Base-by-base conservation (phyloP, 2,329 filamentous ascomycete genomes). In the Tolypocladium amazonense region DNA sequence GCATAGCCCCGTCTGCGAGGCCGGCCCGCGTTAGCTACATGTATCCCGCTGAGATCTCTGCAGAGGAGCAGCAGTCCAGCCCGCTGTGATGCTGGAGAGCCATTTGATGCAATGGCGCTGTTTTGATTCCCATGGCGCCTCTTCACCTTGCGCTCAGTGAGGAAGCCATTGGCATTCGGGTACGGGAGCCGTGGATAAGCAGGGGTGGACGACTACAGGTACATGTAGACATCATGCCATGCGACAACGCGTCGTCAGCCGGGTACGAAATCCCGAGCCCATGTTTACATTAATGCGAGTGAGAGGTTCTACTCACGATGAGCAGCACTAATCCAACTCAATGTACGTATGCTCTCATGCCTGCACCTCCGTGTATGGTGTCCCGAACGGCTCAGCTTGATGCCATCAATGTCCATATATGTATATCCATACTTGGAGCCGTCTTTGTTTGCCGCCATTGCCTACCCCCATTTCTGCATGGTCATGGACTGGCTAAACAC, bases 321-420 rank as follows among this genome's bases (percentile, higher is more conserved):
- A 30, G 25, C 9, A 15, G 41, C 11, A 35, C n/a, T 4, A 35
- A 8, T 35, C 7, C 7, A 35, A 35, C 27, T 45, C 43, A 1
- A 27, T 18, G 45, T 15, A 50, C 8, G 45, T 15, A 50, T 4
- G 20, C 14, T 4, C 27, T 33, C 18, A 33, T 5, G 27, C 47
- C 27, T 33, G 27, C 7, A 52, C 37, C 20, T n/a, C 30, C 1
- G 56, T 43, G 30, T 69, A 67, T 1, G 70, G 61, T 2, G 67
- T 66, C 1, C 73, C 73, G 37, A 65, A 75, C 0, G 73, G 69
- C 61, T 71, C 37, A 75, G 60, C 56, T 72, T 62, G 2, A 68
- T 35, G 0, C 69, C 73, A 4, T 64, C 64, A 9, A 75, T 65
- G 20, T 74, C 70, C n/a, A n/a, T n/a, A n/a, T n/a, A n/a, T n/a